A percentile compares a stretch with the other conserved stretches of the same genome.
These are phyloP conservation scores for Ophiostoma fasciatum DNA, from an alignment of 2,329 filamentous ascomycete species.

Conservation along the genomic window DNA sequence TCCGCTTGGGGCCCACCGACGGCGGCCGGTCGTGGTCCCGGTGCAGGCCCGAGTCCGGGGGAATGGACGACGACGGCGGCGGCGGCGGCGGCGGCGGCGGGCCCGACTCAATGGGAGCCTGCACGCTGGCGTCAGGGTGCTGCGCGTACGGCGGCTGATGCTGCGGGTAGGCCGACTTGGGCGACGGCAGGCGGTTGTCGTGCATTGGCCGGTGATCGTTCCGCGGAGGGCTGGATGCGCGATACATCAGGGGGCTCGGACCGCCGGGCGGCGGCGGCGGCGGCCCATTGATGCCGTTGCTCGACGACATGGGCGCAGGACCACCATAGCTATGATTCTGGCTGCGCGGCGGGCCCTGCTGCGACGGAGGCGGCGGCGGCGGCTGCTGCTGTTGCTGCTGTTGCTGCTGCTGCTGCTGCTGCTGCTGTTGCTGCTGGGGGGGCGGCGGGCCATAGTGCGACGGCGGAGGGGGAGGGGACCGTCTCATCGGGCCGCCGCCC, in stretches of 20 bases:
- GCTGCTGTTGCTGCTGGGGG: slow-evolving; percentile 23
- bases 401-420: slow-evolving; percentile 24
- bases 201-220: slow-evolving; percentile 69
- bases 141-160: slow-evolving; percentile 51
- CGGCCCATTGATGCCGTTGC: slow-evolving; percentile 28
- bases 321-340: slow-evolving; percentile 45
- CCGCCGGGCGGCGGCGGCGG: slow-evolving; percentile 33
- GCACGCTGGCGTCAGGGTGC: slow-evolving; percentile 58
- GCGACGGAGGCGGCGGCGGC: slow-evolving; percentile 26
- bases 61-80: slow-evolving; percentile 34
- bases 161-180: slow-evolving; percentile 71
- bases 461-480: slow-evolving; percentile 37
- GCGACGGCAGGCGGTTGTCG: slow-evolving; percentile 81
- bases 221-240: slow-evolving; percentile 66
- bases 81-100: slow-evolving; percentile 38
- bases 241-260: slow-evolving; percentile 47
- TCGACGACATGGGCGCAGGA: slow-evolving; percentile 30
- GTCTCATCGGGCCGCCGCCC: slow-evolving; percentile 42
- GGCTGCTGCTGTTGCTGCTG: slow-evolving; percentile 40
- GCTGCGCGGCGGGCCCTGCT: slow-evolving; percentile 31
- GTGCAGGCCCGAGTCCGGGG: slow-evolving; percentile 52
- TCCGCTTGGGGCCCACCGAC: slow-evolving; percentile 68
- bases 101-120: slow-evolving; percentile 38
- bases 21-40: slow-evolving; percentile 58
- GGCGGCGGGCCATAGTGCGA: slow-evolving; percentile 39